Evolutionary conservation across 1,284 basidiomycete genomes (phyloP).

Genomic region (Anthracocystis walkeri): DNA sequence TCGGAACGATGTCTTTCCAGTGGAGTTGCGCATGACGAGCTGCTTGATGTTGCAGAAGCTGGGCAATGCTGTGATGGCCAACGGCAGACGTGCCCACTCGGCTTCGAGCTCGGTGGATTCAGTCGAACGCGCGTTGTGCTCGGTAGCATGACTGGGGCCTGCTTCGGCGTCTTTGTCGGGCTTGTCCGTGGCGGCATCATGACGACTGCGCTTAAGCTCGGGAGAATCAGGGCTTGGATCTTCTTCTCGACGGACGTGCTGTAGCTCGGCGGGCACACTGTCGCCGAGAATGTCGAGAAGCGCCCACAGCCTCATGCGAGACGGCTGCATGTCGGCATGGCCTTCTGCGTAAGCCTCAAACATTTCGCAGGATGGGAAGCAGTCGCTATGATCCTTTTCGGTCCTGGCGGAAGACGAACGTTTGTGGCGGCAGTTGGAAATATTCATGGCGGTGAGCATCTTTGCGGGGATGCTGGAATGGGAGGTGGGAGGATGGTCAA

Average conservation of each 20-base stretch:
- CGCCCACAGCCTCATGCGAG: slow-evolving; percentile 20
- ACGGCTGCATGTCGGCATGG: slow-evolving; percentile 7
- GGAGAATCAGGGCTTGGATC: background rate
- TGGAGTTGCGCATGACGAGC: slow-evolving; percentile 21
- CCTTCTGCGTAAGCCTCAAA: slow-evolving; percentile 18
- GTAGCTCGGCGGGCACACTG: slow-evolving; percentile 11
- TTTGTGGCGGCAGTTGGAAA: background rate
- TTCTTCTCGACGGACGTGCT: slow-evolving; percentile 21
- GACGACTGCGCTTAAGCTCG: background rate
- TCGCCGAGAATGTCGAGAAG: slow-evolving; percentile 21
- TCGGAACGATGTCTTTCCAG: slow-evolving; percentile 12
- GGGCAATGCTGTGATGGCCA: slow-evolving; percentile 21
- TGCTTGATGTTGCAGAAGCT: slow-evolving; percentile 22
- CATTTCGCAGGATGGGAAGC: background rate
- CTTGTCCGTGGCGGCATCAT: background rate
- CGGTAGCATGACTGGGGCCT: slow-evolving; percentile 17
- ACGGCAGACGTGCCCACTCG: slow-evolving; percentile 30
- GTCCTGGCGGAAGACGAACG: no score
- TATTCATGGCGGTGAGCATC: background rate
- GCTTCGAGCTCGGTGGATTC: slow-evolving; percentile 24
- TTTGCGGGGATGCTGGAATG: background rate
- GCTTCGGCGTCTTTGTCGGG: slow-evolving; percentile 3
- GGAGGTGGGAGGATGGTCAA: no score
- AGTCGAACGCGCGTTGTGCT: background rate
- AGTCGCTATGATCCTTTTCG: background rate